Evolutionary conservation across 1,284 basidiomycete species (phyloP), one percentile per base, ranked within the genome.

Genomic region (Cryptococcus sp.): DNA sequence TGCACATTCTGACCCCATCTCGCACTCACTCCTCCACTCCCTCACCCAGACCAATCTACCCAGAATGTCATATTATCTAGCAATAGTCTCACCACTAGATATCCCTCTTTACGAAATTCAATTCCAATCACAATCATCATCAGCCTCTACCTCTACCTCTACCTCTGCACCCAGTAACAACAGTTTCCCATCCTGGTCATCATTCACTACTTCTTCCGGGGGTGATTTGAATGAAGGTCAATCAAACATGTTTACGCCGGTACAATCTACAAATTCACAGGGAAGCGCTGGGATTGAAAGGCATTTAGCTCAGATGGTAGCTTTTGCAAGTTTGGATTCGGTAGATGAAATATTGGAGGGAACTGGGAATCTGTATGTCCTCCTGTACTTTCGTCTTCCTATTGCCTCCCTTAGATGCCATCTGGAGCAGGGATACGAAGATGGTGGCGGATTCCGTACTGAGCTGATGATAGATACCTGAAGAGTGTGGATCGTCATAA

Each of bases 401-500:
- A 7, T n/a, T 39, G 36, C 36, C 14, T 14, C 36, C 16, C 16
- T 14, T n/a, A 7, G 36, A 5, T 19, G 16, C 14, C 18, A n/a
- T 19, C 5, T 14, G 36, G 36, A 16, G 7, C 14, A 5, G 14
- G 14, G 36, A 19, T 28, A n/a, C n/a, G n/a, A n/a, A n/a, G n/a
- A n/a, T 44, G 40, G 31, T 39, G 19, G 21, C 16, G n/a, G n/a
- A n/a, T n/a, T n/a, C n/a, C n/a, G n/a, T n/a, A n/a, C n/a, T 10
- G 24, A 3, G 18, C 48, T 53, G 53, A 60, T 42, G n/a, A 4
- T 22, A 96, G 92, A 85, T 94, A 94, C 73, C 79, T 96, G 54
- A 92, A 91, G 69, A 83, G 84, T 19, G 84, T 96, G 51, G 92
- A 97, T 80, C 88, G 86, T 76, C 93, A 96, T 77, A 96, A 97